Evolutionary conservation across 164 flowering plant species (phyloP), one percentile per base, ranked within the genome.

Genomic region (Akebia trifoliata): DNA sequence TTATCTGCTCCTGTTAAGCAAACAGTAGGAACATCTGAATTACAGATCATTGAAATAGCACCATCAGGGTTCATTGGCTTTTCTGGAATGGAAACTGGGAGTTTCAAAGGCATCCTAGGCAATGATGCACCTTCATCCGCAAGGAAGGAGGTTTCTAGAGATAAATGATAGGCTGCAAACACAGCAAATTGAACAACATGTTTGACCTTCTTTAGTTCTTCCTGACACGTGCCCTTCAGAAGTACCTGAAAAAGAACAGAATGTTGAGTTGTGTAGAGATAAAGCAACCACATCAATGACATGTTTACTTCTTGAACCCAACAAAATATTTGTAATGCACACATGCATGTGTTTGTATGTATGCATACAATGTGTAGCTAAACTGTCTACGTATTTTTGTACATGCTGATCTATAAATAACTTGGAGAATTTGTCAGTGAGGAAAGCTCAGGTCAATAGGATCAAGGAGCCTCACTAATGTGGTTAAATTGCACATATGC

Each of bases 101-200:
- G 70, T 44, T 69, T 75, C 40, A 64, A 10, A 1, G 66, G 58
- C 54, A 69, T 61, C 54, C 74, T 76, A 14, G 93, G 98, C 44
- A 92, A 72, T 54, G 76, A 75, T 53, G 98, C 98, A 61, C 98
- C 98, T 76, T 92, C 98, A 77, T 92, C 98, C 47, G 89, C 95
- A 57, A 92, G 93, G 69, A 92, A 92, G 25, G 95, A 92, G 45
- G 98, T 88, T 68, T 92, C 95, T 39, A 92, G 80, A 10, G 94
- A 87, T 51, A 93, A 74, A 68, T 93, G 97, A 72, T 90, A 84
- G 24, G 98, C 98, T 59, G 98, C 98, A 73, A 89, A 92, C 10
- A 87, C 77, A 40, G 95, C 97, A 78, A 74, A 89, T 26, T 89
- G 97, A 47, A 85, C 74, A 45, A 89, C 98, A 57, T 78, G 81